phyloP scores from a whole-genome alignment of 495 filamentous ascomycete genomes.

The Podospora tetraspora region DNA sequence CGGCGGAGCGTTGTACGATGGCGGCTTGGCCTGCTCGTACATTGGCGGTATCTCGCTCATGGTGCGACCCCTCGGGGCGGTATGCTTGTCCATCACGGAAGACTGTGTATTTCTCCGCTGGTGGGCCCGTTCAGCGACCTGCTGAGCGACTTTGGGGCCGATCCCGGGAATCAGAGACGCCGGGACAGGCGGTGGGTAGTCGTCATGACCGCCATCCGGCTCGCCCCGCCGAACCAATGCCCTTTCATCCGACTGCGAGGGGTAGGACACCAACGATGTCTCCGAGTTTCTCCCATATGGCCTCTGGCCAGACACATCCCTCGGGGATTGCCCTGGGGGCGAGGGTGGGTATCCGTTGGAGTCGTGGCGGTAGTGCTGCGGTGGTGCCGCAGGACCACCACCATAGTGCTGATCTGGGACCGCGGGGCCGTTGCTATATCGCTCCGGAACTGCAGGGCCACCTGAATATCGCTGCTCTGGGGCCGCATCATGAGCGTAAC shows the following conservation, averaged over 20 bases:
- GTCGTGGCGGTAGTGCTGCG: slow-evolving; percentile 14
- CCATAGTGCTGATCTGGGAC: slow-evolving; percentile 11
- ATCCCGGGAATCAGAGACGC: slow-evolving; percentile 66
- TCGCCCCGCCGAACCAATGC: slow-evolving; percentile 29
- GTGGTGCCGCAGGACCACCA: slow-evolving; percentile 1
- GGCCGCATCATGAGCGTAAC: background rate
- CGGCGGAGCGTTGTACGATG: slow-evolving; percentile 1
- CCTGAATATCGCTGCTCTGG: slow-evolving; percentile 12
- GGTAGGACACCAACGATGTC: slow-evolving; percentile 19
- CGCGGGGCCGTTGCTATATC: background rate
- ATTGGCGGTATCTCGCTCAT: slow-evolving; percentile 35
- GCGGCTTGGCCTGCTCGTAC: slow-evolving; percentile 19
- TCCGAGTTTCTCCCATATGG: slow-evolving; percentile 26
- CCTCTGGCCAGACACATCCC: slow-evolving; percentile 17
- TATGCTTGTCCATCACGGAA: slow-evolving; percentile 26
- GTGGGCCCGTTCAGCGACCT: slow-evolving; percentile 49
- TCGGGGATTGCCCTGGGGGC: slow-evolving; percentile 5
- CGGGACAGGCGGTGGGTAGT: slow-evolving; percentile 50
- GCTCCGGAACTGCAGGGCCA: slow-evolving; percentile 4
- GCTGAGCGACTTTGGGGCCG: slow-evolving; percentile 53
- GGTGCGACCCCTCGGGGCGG: slow-evolving; percentile 35
- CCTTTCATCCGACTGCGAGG: slow-evolving; percentile 16
- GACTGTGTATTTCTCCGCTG: slow-evolving; percentile 39
- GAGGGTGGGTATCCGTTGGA: slow-evolving; percentile 17
- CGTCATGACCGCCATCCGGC: slow-evolving; percentile 29